phyloP scores from a whole-genome alignment of 2,329 filamentous ascomycete species.

The Piedraia hortae region DNA sequence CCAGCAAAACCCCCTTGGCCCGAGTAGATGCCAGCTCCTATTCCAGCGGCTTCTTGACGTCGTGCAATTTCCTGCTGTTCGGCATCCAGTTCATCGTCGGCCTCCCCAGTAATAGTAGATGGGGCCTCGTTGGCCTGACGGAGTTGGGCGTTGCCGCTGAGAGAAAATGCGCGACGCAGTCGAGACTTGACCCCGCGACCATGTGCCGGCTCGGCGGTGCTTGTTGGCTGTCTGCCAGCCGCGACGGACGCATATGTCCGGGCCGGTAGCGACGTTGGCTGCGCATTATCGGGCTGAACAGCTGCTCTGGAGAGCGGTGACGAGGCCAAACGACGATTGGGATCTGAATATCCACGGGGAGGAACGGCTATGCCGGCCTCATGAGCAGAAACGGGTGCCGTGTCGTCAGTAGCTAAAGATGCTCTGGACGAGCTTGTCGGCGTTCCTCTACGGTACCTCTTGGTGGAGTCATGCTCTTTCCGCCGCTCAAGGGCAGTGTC shows the following conservation, averaged over 20 bases:
- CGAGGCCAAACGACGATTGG: slow-evolving; percentile 15
- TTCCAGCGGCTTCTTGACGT: slow-evolving; percentile 71
- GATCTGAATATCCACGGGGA: slow-evolving; percentile 14
- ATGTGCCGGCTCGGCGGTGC: slow-evolving; percentile 59
- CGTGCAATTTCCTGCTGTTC: slow-evolving; percentile 80
- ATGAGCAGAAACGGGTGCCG: too few relatives aligned
- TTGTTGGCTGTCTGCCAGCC: slow-evolving; percentile 13
- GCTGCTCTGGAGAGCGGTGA: slow-evolving; percentile 21
- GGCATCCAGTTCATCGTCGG: slow-evolving; percentile 27
- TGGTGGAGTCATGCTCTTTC: slow-evolving; percentile 35
- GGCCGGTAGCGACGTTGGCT: slow-evolving; percentile 5
- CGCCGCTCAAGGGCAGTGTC: too few relatives aligned
- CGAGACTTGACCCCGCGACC: slow-evolving; percentile 68
- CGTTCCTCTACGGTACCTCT: slow-evolving; percentile 57
- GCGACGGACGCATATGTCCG: slow-evolving; percentile 9
- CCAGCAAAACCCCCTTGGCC: slow-evolving; percentile 62
- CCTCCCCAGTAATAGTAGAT: slow-evolving; percentile 9
- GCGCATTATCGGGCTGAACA: slow-evolving; percentile 11
- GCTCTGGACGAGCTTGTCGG: slow-evolving; percentile 35
- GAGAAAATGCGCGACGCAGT: slow-evolving; percentile 77
- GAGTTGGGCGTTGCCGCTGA: slow-evolving; percentile 81
- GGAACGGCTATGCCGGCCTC: slow-evolving; percentile 10
- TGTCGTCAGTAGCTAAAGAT: slow-evolving; percentile 4
- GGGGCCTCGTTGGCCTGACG: slow-evolving; percentile 15
- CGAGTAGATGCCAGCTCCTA: slow-evolving; percentile 82